Evolutionary conservation across 1,139 yeast species (phyloP).

Genomic region (Suhomyces maxii): DNA sequence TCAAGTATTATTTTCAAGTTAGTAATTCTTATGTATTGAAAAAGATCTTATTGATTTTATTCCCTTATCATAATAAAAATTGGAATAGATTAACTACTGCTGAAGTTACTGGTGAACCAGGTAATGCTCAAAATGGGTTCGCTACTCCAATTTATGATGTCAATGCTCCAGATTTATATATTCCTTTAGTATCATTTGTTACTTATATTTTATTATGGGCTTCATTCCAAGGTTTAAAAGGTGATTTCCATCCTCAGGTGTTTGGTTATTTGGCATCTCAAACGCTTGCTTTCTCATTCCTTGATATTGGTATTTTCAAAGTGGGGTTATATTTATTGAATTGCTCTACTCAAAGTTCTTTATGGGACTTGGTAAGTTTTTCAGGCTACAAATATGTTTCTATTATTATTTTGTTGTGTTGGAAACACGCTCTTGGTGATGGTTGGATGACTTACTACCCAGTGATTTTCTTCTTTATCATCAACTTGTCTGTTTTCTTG

Average conservation of each 20-base stretch:
- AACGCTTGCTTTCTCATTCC: conserved; percentile 76
- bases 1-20: conserved; percentile 87
- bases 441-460: conserved; percentile 40
- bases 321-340: conserved; percentile 46
- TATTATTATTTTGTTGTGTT: conserved; percentile 53
- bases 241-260: conserved; percentile 90
- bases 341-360: conserved; percentile 54
- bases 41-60: conserved; percentile 70
- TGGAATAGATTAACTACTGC: conserved; percentile 64
- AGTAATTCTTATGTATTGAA: conserved; percentile 81
- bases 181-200: conserved; percentile 89
- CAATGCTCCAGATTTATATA: conserved; percentile 95
- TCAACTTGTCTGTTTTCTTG: conserved; percentile 65
- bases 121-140: conserved; percentile 37
- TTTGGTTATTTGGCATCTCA: conserved; percentile 90
- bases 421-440: conserved; percentile 42
- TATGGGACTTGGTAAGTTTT: conserved; percentile 85
- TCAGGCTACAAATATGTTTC: conserved; percentile 95
- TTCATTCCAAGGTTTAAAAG: conserved; percentile 80
- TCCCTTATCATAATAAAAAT: conserved; percentile 84
- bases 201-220: conserved; percentile 89
- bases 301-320: conserved; percentile 58
- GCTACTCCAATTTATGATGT: conserved; percentile 79
- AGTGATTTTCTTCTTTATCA: conserved; percentile 43
- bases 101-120: conserved; percentile 34